Base-by-base conservation (phyloP, 352 stramenopile species). In the Pythium sukuiense region DNA sequence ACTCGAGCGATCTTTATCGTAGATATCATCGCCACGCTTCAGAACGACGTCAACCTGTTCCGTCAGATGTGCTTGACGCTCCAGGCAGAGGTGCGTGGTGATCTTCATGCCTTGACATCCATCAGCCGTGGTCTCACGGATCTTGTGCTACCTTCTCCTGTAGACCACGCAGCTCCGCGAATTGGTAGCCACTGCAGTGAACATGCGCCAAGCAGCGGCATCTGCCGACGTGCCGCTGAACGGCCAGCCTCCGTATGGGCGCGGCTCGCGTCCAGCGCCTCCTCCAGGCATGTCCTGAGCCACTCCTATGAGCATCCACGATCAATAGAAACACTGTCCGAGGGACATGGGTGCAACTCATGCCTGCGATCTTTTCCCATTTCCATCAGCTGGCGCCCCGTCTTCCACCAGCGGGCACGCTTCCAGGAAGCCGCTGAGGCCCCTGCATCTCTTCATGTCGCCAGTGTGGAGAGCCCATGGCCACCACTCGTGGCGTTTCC, bases 11-110 rank as follows among this genome's bases (percentile, higher is more conserved):
- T 6, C 16, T 48, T 48, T 14, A 26, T 48, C 59, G 41, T 60
- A 87, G 83, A 86, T 45, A 80, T 91, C 52, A 86, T 91, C 62
- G 75, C 55, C 16, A 66, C 78, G 2, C 76, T 93, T 33, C 81
- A 90, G 71, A 88, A 92, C 70, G 85, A 93, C 73, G 79, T 92
- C 59, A 69, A 81, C 30, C 89, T 93, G 80, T 92, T 92, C 61
- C 83, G 81, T 49, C 80, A 92, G 63, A 90, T 93, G 80, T 93
- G 85, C 68, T 68, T 92, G 52, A 92, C 83, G 61, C 75, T 92
- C 41, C 85, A 93, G 71, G 65, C 77, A 30, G 81, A 93, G 77
- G 85, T 93, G 41, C 33, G 67, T 65, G 41, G 9, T 8, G 41
- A 9, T 26, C 5, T 24, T 48, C 16, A 6, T 33, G 33, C n/a